Base-by-base conservation (phyloP, 805 yeast species). In the Candida maltosa region DNA sequence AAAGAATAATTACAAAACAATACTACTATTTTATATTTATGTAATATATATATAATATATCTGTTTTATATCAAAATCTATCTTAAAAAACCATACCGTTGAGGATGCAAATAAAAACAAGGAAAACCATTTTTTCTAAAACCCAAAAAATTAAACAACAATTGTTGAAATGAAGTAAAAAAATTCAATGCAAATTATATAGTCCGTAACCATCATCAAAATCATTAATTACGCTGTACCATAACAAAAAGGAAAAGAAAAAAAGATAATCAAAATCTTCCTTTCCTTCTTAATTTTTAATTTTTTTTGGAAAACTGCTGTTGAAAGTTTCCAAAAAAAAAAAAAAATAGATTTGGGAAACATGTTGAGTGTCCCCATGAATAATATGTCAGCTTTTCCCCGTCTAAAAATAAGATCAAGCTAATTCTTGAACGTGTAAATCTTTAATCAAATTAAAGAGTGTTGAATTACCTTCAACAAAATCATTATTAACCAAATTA, bases 401-500 rank as follows among this genome's bases (percentile, higher is more conserved):
- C 16, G 5, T 17, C 11, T 22, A 11, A 22, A 8, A 4, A 18
- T 31, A 19, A 6, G 12, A 22, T 24, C 12, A 42, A 16, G 34
- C 37, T 27, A 39, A 29, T 11, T 42, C 36, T 23, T 54, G 48
- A 29, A 46, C 34, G 24, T 39, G 35, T 29, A 60, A 44, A 19
- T 55, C 67, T 26, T 69, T 57, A 45, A 83, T 72, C 40, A 82
- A 59, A 8, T 60, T 47, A 56, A 80, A 81, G 44, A 83, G 80
- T 40, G 74, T 70, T 30, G 72, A 70, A 44, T 77, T 73, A 34
- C 76, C 75, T 40, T 62, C 66, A 35, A 67, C 57, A 45, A 64
- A 91, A 53, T 89, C 88, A 57, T 91, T 91, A 64, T 89, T 94
- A 39, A 91, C 97, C 51, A 91, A 76, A 60, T 89, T 89, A 48